These are phyloP conservation scores for Chondrostereum purpureum DNA, from an alignment of 1,284 basidiomycete genomes.

Conservation along the genomic window DNA sequence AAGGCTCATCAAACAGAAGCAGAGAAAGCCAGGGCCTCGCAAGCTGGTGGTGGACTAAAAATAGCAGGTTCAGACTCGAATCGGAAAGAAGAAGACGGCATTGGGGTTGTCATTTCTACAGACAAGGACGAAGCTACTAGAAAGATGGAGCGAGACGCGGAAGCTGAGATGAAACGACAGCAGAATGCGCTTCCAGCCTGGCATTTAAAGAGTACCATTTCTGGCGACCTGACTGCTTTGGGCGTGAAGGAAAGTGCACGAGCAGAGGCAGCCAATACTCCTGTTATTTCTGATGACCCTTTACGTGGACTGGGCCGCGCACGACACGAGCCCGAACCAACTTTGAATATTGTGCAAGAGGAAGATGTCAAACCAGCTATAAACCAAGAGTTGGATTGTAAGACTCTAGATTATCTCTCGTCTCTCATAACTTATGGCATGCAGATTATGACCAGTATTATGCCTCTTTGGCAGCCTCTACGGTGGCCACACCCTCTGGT, in stretches of 20 bases:
- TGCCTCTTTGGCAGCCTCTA: slow-evolving; percentile 61
- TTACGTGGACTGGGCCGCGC: slow-evolving; percentile 57
- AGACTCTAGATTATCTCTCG: slow-evolving; percentile 1
- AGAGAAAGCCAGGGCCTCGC: slow-evolving; percentile 47
- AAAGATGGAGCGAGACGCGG: slow-evolving; percentile 58
- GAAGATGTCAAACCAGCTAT: slow-evolving; percentile 54
- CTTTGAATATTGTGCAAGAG: slow-evolving; percentile 28
- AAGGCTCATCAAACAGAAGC: slow-evolving; percentile 57
- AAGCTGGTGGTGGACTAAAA: slow-evolving; percentile 53
- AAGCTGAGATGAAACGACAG: slow-evolving; percentile 72
- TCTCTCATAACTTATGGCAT: slow-evolving; percentile 4
- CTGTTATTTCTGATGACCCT: slow-evolving; percentile 46
- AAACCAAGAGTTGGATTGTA: slow-evolving; percentile 50
- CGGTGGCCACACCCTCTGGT: slow-evolving; percentile 41
- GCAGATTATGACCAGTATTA: slow-evolving; percentile 76
- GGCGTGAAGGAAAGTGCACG: slow-evolving; percentile 66
- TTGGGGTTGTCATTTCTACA: slow-evolving; percentile 75
- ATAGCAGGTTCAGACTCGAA: slow-evolving; percentile 63
- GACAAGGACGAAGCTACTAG: slow-evolving; percentile 75
- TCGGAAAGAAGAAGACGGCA: slow-evolving; percentile 60
- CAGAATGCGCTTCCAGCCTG: slow-evolving; percentile 91
- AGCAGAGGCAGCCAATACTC: slow-evolving; percentile 28
- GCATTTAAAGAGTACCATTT: slow-evolving; percentile 93
- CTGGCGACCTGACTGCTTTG: slow-evolving; percentile 83
- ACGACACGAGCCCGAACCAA: slow-evolving; percentile 23